Base-by-base conservation (phyloP, 1,139 yeast species). In the Magnusiomyces suaveolens region DNA sequence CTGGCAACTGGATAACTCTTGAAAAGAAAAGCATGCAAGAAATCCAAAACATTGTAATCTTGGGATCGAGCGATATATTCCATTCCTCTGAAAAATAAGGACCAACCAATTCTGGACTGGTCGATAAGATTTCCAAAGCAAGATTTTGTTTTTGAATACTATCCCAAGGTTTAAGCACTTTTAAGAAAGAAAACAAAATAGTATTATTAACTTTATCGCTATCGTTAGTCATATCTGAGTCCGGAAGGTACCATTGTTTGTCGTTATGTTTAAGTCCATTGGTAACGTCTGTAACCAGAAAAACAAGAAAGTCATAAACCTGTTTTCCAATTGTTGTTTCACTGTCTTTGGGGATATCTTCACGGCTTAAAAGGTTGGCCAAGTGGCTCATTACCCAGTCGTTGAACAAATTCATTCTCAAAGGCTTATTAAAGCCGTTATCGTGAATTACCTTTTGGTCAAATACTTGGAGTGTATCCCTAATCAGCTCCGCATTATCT, bases 101-200 rank as follows among this genome's bases (percentile, higher is more conserved):
- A 1, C 89, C 81, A 0, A 87, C 76, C 41, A 92, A 73, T 63
- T 89, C 97, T 1, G 87, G 84, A 50, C 81, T 75, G 38, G 72
- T 64, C 1, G 69, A 59, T 48, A 90, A 70, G 20, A 85, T 76
- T n/a, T 71, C 66, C 10, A 80, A 64, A 0, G 78, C 78, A 29
- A 85, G 73, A 41, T 77, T 76, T 56, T 83, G 72, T 62, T 88
- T 95, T 38, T 71, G 61, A 20, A 76, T 76, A 59, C 85, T 83
- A 59, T 86, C 90, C 87, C 92, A 84, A 0, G 97, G 95, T 63
- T 86, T 87, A 60, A 90, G 73, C 26, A 76, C 72, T 10, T 82
- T 81, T 25, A 88, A 65, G 8, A 88, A 69, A 1, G 83, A 77
- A 62, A 81, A 82, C 2, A 89, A 68, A 41, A 84, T 72, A 63